phyloP scores from a whole-genome alignment of 306 rosid genomes.

The Castanopsis chinensis region DNA sequence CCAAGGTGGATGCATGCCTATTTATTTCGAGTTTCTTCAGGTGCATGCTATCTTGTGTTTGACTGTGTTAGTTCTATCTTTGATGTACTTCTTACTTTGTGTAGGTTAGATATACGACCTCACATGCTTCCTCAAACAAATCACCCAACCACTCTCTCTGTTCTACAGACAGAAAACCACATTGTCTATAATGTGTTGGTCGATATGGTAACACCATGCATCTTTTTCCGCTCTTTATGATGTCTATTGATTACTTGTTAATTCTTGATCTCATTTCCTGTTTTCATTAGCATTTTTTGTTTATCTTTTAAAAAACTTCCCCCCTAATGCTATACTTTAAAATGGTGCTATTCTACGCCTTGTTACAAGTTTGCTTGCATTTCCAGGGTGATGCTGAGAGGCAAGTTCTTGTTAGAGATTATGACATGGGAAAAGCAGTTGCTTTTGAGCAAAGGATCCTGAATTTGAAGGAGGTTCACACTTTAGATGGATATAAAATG shows the following conservation, averaged over 20 bases:
- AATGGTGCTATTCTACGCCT: neutral
- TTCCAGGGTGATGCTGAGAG: conserved; percentile 80
- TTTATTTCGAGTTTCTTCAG: neutral
- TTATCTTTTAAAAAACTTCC: neutral
- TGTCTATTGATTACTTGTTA: neutral
- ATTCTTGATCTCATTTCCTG: neutral
- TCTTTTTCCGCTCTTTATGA: neutral
- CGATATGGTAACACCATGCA: conserved; percentile 54
- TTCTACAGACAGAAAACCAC: conserved; percentile 64
- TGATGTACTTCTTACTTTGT: conserved; percentile 28
- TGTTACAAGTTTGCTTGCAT: conserved; percentile 21
- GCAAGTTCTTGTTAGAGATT: conserved; percentile 74
- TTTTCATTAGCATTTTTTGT: neutral
- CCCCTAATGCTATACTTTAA: neutral
- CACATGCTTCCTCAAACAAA: conserved; percentile 87
- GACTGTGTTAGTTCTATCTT: neutral
- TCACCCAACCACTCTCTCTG: conserved; percentile 69
- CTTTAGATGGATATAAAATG: conserved; percentile 65
- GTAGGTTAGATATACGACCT: conserved; percentile 65
- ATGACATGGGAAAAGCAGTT: conserved; percentile 70
- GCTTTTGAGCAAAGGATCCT: conserved; percentile 68
- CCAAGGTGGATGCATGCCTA: conserved; percentile 51
- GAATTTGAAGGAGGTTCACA: conserved; percentile 79
- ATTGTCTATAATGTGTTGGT: conserved; percentile 78
- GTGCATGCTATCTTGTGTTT: conserved; percentile 9